phyloP scores from a whole-genome alignment of 495 filamentous ascomycete genomes.

The Talaromyces borbonicus region DNA sequence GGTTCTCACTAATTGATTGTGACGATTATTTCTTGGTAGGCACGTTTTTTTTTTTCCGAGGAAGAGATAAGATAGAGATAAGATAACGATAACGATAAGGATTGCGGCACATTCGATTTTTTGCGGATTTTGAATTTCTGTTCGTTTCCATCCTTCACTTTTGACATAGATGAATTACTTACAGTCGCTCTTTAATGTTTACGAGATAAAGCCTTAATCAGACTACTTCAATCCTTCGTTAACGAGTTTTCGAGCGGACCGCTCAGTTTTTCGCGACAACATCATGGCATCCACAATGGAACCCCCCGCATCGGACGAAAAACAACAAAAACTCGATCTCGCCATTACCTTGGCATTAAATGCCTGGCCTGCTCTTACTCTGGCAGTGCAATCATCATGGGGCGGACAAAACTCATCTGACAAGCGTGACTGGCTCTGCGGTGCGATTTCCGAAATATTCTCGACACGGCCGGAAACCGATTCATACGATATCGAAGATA shows the following conservation, averaged over 20 bases:
- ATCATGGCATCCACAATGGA: slow-evolving; percentile 14
- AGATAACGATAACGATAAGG: slow-evolving; percentile 8
- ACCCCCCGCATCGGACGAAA: slow-evolving; percentile 26
- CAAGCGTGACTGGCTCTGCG: slow-evolving; percentile 95
- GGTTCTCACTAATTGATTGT: neutral
- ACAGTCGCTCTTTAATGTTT: too few species aligned
- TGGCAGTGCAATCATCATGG: slow-evolving; percentile 80
- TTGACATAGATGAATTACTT: too few species aligned
- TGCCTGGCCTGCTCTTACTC: slow-evolving; percentile 75
- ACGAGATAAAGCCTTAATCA: too few species aligned
- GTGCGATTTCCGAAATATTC: slow-evolving; percentile 77
- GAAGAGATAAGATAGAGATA: slow-evolving; percentile 4
- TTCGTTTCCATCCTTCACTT: neutral
- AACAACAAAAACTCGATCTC: slow-evolving; percentile 51
- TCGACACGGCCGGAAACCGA: slow-evolving; percentile 62
- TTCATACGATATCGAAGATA: slow-evolving; percentile 69
- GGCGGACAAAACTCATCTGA: slow-evolving; percentile 75
- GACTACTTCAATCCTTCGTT: too few species aligned
- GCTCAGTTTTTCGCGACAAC: slow-evolving; percentile 6
- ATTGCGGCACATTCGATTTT: neutral
- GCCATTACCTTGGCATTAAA: slow-evolving; percentile 69
- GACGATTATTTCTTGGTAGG: too few species aligned
- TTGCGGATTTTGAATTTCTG: too few species aligned
- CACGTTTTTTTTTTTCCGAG: too few species aligned
- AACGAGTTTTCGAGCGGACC: too few species aligned